A percentile compares a stretch with the other conserved stretches of the same genome.
Evolutionary conservation across 2,329 filamentous ascomycete genomes (phyloP).

Genomic region (Mycocentrospora acerina): DNA sequence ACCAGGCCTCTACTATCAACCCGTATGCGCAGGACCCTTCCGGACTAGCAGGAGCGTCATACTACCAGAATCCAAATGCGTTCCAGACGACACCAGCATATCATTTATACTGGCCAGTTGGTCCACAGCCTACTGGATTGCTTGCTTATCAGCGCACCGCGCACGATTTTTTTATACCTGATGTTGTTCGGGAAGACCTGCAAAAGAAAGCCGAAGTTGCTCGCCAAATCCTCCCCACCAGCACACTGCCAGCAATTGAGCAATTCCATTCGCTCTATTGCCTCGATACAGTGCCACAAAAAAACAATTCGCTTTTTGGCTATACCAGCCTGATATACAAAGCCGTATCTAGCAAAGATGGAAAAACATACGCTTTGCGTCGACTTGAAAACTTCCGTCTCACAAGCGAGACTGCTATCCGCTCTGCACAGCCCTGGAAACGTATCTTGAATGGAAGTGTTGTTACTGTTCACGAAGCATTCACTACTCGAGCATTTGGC

Average conservation of each 20-base stretch:
- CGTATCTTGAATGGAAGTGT: constrained; percentile 78
- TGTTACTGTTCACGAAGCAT: constrained; percentile 86
- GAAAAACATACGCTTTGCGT: constrained; percentile 82
- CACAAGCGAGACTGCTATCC: constrained; percentile 85
- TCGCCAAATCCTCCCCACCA: constrained; percentile 78
- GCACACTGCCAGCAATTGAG: constrained; percentile 75
- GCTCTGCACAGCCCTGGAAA: constrained; percentile 86
- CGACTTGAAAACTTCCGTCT: constrained; percentile 86
- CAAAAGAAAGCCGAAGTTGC: constrained; percentile 86
- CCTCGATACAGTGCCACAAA: constrained; percentile 77
- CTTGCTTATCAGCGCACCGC: constrained; percentile 81
- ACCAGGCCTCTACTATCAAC: constrained; percentile 49
- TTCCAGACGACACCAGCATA: constrained; percentile 63
- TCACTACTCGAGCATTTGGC: constrained; percentile 88
- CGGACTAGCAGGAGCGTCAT: constrained; percentile 62
- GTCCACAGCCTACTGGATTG: constrained; percentile 78
- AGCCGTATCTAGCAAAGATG: constrained; percentile 84
- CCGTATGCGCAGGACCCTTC: constrained; percentile 76
- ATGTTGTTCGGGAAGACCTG: constrained; percentile 81
- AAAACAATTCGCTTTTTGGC: constrained; percentile 77
- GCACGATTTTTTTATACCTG: constrained; percentile 89
- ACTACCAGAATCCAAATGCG: constrained; percentile 61
- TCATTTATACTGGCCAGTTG: constrained; percentile 87
- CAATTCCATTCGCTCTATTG: constrained; percentile 92
- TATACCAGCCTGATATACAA: constrained; percentile 96